Evolutionary conservation across 2,329 filamentous ascomycete genomes (phyloP).

Genomic region (Cercospora sp.): DNA sequence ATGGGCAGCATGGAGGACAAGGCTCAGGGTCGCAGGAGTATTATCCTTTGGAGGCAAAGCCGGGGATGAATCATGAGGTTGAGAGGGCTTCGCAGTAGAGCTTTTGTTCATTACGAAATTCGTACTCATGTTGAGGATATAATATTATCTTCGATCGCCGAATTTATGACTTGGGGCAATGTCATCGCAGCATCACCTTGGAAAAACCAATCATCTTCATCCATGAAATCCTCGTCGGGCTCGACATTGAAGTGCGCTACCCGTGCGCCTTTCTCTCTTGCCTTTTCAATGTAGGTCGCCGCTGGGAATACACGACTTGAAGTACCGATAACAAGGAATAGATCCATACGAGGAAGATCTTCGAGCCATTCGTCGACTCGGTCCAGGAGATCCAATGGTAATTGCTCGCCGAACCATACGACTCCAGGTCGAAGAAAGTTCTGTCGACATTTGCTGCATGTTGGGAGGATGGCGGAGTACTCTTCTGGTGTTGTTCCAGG

Average conservation of each 20-base stretch:
- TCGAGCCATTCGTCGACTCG: neutral
- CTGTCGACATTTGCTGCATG: neutral
- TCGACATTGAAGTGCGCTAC: neutral
- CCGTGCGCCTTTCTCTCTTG: neutral
- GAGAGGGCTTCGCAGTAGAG: constrained; percentile 1
- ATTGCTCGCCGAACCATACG: neutral
- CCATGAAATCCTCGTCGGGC: neutral
- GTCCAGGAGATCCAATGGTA: neutral
- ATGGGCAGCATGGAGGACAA: neutral
- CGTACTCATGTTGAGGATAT: neutral
- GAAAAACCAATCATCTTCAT: neutral
- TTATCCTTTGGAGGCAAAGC: neutral
- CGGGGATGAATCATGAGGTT: neutral
- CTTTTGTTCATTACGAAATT: neutral
- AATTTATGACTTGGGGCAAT: neutral
- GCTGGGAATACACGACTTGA: neutral
- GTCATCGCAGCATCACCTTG: neutral
- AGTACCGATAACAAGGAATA: neutral
- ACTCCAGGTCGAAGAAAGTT: neutral
- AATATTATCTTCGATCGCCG: neutral
- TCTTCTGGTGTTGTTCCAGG: neutral
- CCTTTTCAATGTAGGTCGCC: neutral
- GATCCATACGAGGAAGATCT: neutral
- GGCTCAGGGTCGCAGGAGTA: neutral
- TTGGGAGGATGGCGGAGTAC: neutral